A percentile compares a stretch with the other conserved stretches of the same genome.
Conservation (phyloP, 345 rosid species). For the Citrus trifoliata region DNA sequence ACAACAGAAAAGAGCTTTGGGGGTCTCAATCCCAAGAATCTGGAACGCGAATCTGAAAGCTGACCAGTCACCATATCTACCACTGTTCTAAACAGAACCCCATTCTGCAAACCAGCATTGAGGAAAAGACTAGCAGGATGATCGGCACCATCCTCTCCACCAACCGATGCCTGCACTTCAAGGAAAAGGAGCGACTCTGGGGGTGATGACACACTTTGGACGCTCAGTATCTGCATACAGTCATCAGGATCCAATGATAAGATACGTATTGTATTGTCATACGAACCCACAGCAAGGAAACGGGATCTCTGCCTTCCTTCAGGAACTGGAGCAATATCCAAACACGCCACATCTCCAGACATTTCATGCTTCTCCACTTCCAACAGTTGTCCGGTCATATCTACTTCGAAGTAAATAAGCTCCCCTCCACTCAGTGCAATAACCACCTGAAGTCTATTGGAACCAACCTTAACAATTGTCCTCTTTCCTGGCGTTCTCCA, state of each 20-base stretch:
- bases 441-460: slow-evolving; percentile 90
- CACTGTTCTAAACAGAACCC: slow-evolving; percentile 90
- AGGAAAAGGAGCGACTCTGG: slow-evolving; percentile 98
- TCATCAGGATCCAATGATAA: slow-evolving; percentile 97
- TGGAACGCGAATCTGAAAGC: slow-evolving; percentile 95
- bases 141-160: slow-evolving; percentile 99
- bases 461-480: slow-evolving; percentile 95
- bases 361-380: slow-evolving; percentile 99
- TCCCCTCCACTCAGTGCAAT: slow-evolving; percentile 98
- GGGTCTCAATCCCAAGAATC: slow-evolving; percentile 88
- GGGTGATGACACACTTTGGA: slow-evolving; percentile 95
- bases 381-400: slow-evolving; percentile 93
- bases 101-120: slow-evolving; percentile 90
- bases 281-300: slow-evolving; percentile 96
- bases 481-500: slow-evolving; percentile 99
- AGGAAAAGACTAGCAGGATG: slow-evolving; percentile 98
- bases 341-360: slow-evolving; percentile 98
- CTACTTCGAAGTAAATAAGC: slow-evolving; percentile 96
- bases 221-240: slow-evolving; percentile 93
- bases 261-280: slow-evolving; percentile 87
- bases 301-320: slow-evolving; percentile 99
- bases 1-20: slow-evolving; percentile 84
- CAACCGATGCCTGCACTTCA: slow-evolving; percentile 92
- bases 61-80: slow-evolving; percentile 99
- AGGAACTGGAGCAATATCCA: slow-evolving; percentile 98